Conservation (phyloP, 768 basidiomycete genomes). For the Daedaleopsis nitida region DNA sequence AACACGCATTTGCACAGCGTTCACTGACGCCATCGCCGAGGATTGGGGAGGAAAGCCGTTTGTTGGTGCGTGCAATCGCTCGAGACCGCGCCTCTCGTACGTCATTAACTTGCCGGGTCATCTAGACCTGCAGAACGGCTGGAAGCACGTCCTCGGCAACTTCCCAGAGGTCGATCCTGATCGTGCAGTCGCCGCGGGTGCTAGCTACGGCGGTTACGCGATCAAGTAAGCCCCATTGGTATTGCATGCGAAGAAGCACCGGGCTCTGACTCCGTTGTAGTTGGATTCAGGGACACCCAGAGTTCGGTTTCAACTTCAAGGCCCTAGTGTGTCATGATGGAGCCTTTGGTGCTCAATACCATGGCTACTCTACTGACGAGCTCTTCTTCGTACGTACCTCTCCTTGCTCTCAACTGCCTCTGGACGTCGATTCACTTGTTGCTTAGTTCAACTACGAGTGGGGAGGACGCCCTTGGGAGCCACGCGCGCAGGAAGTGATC, state of each 20-base stretch:
- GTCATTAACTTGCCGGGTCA: background rate
- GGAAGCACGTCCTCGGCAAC: constrained; percentile 65
- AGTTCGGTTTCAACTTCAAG: constrained; percentile 87
- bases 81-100: background rate
- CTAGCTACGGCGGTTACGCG: constrained; percentile 62
- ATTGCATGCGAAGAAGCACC: background rate
- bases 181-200: constrained; percentile 57
- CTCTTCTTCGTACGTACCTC: constrained; percentile 74
- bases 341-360: constrained; percentile 75
- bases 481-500: constrained; percentile 51
- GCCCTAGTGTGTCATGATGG: constrained; percentile 93
- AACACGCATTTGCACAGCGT: constrained; percentile 43
- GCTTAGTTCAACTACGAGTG: constrained; percentile 83
- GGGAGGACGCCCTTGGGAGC: constrained; percentile 81
- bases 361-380: constrained; percentile 90
- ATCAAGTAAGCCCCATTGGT: constrained; percentile 61
- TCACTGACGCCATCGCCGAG: constrained; percentile 78
- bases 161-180: constrained; percentile 77
- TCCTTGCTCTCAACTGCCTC: background rate
- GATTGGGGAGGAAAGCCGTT: constrained; percentile 91
- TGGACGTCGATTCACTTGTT: background rate
- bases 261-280: constrained; percentile 39
- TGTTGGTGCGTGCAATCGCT: constrained; percentile 36
- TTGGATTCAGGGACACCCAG: constrained; percentile 95
- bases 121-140: constrained; percentile 66